phyloP scores from a whole-genome alignment of 371 early-diverging fungal genomes.

The Coemansia sp. region DNA sequence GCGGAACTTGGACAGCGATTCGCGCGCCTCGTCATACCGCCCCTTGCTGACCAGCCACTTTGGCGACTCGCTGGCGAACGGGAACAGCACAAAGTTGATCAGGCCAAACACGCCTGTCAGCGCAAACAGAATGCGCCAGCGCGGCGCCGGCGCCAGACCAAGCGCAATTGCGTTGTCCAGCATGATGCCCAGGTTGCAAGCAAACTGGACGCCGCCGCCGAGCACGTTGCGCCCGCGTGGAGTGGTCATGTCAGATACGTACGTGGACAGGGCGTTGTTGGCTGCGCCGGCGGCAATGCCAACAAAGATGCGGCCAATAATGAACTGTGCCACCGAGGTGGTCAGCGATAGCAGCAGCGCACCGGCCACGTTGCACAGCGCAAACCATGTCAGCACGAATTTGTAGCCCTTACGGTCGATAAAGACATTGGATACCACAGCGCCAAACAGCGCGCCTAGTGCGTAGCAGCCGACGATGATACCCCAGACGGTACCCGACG shows the following conservation, averaged over 20 bases:
- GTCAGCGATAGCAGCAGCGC: constrained; percentile 49
- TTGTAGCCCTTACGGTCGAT: constrained; percentile 49
- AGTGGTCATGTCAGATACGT: constrained; percentile 80
- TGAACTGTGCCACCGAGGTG: constrained; percentile 53
- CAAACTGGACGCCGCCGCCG: constrained; percentile 73
- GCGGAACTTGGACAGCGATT: constrained; percentile 59
- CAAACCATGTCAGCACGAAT: constrained; percentile 47
- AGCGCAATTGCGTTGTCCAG: constrained; percentile 63
- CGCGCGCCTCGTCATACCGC: constrained; percentile 61
- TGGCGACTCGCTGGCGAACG: constrained; percentile 76
- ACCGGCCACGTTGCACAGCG: constrained; percentile 45
- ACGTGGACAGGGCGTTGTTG: constrained; percentile 75
- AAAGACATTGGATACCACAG: constrained; percentile 41
- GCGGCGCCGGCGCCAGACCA: constrained; percentile 58
- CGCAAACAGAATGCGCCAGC: constrained; percentile 67
- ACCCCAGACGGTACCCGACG: constrained; percentile 46
- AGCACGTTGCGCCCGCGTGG: constrained; percentile 69
- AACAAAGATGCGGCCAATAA: constrained; percentile 75
- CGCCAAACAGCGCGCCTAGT: constrained; percentile 46
- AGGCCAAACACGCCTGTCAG: constrained; percentile 65
- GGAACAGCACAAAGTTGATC: constrained; percentile 67
- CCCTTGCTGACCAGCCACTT: constrained; percentile 64
- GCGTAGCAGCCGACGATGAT: constrained; percentile 50
- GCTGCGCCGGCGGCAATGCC: constrained; percentile 84
- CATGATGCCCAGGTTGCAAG: constrained; percentile 76